These are phyloP conservation scores for Fraxinus pennsylvanica DNA, from an alignment of 257 asterid genomes.

Conservation along the genomic window DNA sequence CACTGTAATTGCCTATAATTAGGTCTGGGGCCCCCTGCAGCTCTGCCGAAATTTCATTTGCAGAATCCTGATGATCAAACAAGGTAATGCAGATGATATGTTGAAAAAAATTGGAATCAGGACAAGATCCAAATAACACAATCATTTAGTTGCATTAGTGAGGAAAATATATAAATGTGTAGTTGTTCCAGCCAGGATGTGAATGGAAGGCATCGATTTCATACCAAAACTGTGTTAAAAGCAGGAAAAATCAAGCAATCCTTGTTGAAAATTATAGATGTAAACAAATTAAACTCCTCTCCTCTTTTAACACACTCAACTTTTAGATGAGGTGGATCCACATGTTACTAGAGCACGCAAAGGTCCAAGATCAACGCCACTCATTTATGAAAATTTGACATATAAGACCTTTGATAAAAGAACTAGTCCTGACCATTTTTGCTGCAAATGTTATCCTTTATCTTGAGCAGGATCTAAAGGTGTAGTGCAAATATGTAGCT, in stretches of 20 bases:
- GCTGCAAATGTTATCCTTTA: neutral
- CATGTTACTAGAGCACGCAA: neutral
- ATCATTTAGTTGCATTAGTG: neutral
- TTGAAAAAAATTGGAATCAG: neutral
- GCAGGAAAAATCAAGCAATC: neutral
- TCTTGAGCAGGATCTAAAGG: neutral
- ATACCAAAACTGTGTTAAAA: neutral
- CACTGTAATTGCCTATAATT: conserved; percentile 93
- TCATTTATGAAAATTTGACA: no score
- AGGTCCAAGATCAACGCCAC: neutral
- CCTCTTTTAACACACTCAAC: neutral
- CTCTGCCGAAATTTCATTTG: conserved; percentile 88
- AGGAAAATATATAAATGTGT: neutral
- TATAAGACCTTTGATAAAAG: neutral
- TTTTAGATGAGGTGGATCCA: neutral
- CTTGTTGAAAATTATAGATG: neutral
- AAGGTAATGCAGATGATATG: neutral
- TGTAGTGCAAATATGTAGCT: neutral
- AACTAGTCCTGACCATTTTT: neutral
- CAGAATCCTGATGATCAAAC: conserved; percentile 61
- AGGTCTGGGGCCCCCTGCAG: conserved; percentile 83
- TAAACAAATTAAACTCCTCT: neutral
- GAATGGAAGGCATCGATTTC: neutral
- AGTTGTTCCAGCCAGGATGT: neutral
- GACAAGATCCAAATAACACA: neutral